These are phyloP conservation scores for Capsella rubella DNA, from an alignment of 441 rosid species.

Conservation along the genomic window DNA sequence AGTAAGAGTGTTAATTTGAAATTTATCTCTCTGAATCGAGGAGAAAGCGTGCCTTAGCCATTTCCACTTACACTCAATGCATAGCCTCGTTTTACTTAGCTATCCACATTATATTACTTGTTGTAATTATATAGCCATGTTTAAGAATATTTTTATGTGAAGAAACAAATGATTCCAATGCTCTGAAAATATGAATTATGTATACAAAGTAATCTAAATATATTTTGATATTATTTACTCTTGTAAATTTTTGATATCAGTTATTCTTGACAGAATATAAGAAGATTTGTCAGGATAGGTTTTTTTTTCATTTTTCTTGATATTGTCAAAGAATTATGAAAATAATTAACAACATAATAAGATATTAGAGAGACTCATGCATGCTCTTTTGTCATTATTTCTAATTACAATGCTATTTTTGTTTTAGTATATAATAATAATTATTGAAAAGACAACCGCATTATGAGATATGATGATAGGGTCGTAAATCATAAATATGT, in stretches of 20 bases:
- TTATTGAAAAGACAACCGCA: slow-evolving; percentile 54
- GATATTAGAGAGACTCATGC: slow-evolving; percentile 21
- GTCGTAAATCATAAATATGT: slow-evolving; percentile 46
- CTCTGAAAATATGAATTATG: neutral
- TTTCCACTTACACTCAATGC: slow-evolving; percentile 13
- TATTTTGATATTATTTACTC: neutral
- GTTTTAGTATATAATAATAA: slow-evolving; percentile 29
- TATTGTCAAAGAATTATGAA: neutral
- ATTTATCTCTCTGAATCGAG: neutral
- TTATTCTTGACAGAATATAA: neutral
- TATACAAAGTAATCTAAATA: neutral
- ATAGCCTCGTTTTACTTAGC: slow-evolving; percentile 11
- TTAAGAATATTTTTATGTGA: neutral
- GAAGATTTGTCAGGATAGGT: neutral
- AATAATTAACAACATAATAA: neutral
- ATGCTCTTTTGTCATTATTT: slow-evolving; percentile 46
- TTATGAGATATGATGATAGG: slow-evolving; percentile 53
- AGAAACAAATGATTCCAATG: neutral
- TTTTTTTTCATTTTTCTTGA: neutral
- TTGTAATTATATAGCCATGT: neutral
- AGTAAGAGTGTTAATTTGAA: neutral
- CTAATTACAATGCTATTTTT: slow-evolving; percentile 21
- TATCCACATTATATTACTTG: slow-evolving; percentile 3
- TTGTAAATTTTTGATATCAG: neutral
- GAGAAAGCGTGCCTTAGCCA: slow-evolving; percentile 26